Base-by-base conservation (phyloP, 192 early-diverging fungal genomes). In the Linnemannia hyalina region DNA sequence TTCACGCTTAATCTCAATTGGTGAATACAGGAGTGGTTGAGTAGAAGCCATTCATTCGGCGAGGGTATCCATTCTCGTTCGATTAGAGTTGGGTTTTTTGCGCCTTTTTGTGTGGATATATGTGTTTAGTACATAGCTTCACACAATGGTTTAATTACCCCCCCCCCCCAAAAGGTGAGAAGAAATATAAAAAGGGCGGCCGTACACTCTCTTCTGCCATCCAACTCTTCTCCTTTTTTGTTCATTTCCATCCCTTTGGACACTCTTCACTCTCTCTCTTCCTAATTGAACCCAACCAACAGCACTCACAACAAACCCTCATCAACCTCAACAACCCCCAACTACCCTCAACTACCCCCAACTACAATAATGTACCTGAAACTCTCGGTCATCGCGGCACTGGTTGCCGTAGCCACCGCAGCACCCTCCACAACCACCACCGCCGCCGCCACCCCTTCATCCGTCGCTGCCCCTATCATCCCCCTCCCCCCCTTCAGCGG, bases 401-500 rank as follows among this genome's bases (percentile, higher is more conserved):
- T 81, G 40, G 47, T 69, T 63, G 60, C 73, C 6, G 6, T 81
- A 5, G 35, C 80, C 29, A 44, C 40, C 38, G 63, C 63, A 11
- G 71, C 68, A 72, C 60, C 60, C n/a, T 57, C 55, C n/a, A 10
- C 55, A 6, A 41, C 7, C 26, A 72, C 76, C 32, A 63, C 60
- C n/a, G 1, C 76, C n/a, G 3, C 76, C 1, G 36, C 82, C 55
- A 8, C 75, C 4, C 11, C 75, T 8, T 6, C 70, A 32, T 23
- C 71, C 5, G 7, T 65, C 23, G 1, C 82, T 23, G 38, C 68
- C 6, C 68, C 78, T 13, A n/a, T 80, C 41, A 32, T 75, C 63
- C 73, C 71, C 20, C 73, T 84, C 20, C 77, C 82, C 36, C 46
- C 82, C 23, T 84, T 80, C 57, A 80, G 35, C 55, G 82, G 82